Evolutionary conservation across 2,329 filamentous ascomycete species (phyloP).

Genomic region (Fusarium tupiense): DNA sequence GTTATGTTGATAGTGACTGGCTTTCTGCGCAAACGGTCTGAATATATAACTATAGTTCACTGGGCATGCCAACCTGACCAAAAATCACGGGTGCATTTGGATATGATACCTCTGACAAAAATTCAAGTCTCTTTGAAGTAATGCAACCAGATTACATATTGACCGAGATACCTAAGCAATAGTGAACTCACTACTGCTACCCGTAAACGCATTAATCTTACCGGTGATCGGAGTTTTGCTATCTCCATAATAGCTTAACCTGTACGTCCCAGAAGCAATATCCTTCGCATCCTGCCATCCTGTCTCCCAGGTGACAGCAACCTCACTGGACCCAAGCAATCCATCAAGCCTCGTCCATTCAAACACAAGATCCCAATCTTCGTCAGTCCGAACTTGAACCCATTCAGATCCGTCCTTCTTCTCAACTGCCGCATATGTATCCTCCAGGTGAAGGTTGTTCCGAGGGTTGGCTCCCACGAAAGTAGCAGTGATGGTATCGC

Average conservation of each 20-base stretch:
- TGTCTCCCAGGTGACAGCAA: neutral
- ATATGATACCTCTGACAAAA: no score
- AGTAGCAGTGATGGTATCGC: neutral
- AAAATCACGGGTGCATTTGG: no score
- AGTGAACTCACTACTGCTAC: neutral
- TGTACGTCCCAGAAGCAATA: neutral
- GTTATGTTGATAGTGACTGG: no score
- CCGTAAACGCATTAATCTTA: neutral
- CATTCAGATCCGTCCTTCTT: neutral
- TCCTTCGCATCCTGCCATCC: neutral
- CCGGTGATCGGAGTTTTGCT: neutral
- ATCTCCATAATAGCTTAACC: slow-evolving; percentile 1
- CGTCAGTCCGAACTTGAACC: neutral
- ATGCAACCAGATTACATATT: no score
- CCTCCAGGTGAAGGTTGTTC: neutral
- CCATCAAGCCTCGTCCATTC: slow-evolving; percentile 16
- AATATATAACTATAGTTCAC: no score
- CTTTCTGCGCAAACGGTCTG: no score
- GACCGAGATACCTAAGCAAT: neutral
- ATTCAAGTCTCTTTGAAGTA: no score
- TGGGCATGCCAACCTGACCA: no score
- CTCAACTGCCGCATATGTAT: neutral
- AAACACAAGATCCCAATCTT: slow-evolving; percentile 7
- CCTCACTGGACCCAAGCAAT: neutral
- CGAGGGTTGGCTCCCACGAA: neutral